phyloP scores from a whole-genome alignment of 2,329 filamentous ascomycete species.

The Tolypocladium nubicola region DNA sequence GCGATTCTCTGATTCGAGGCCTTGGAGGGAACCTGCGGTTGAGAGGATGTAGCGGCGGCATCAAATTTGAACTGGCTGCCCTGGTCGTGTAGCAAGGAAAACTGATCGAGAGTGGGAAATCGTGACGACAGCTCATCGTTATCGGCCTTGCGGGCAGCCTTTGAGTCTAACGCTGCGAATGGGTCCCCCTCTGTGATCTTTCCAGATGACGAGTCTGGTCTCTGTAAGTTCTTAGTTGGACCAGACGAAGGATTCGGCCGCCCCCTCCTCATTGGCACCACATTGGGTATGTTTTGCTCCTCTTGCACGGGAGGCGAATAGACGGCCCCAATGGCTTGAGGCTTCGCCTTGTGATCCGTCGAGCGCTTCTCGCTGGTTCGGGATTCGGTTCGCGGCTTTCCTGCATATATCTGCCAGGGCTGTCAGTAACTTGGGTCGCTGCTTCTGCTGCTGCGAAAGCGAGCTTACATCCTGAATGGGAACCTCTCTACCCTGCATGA shows the following conservation, averaged over 20 bases:
- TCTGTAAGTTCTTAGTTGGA: slow-evolving; percentile 32
- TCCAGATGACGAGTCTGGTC: slow-evolving; percentile 48
- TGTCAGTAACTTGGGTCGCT: slow-evolving; percentile 4
- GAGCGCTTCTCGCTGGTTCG: slow-evolving; percentile 40
- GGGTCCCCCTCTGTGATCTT: slow-evolving; percentile 67
- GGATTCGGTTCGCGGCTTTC: slow-evolving; percentile 52
- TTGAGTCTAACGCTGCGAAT: slow-evolving; percentile 79
- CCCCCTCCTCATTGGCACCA: slow-evolving; percentile 88
- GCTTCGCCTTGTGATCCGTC: slow-evolving; percentile 44
- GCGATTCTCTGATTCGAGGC: slow-evolving; percentile 55
- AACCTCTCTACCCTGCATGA: slow-evolving; percentile 77
- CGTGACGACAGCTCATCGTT: slow-evolving; percentile 73
- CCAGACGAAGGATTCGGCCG: slow-evolving; percentile 38
- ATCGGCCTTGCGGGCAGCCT: slow-evolving; percentile 30
- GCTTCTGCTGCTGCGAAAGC: background rate
- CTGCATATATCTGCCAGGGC: slow-evolving; percentile 56
- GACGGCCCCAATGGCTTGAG: slow-evolving; percentile 58
- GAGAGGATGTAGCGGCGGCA: slow-evolving; percentile 34
- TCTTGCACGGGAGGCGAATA: slow-evolving; percentile 66
- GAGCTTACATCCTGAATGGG: slow-evolving; percentile 76
- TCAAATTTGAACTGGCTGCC: slow-evolving; percentile 80
- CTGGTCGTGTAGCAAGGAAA: slow-evolving; percentile 78
- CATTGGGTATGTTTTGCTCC: slow-evolving; percentile 69
- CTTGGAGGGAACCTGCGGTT: slow-evolving; percentile 36
- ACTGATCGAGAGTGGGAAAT: slow-evolving; percentile 89